Base-by-base conservation (phyloP, 2,329 filamentous ascomycete species). In the Achaetomium macrosporum region DNA sequence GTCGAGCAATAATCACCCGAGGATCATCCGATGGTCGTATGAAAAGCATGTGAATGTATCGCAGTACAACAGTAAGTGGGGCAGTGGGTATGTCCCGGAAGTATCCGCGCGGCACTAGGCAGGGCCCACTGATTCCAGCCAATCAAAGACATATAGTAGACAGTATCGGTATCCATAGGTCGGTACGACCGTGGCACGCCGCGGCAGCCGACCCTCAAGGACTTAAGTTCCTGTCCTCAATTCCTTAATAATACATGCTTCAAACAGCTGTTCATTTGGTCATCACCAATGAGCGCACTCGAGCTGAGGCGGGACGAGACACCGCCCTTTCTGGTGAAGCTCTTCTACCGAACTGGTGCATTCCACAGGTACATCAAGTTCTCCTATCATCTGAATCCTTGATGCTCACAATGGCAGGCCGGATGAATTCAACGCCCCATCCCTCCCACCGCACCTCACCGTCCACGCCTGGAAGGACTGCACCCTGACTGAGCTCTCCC, bases 391-490 rank as follows among this genome's bases (percentile, higher is more conserved):
- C 35, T 8, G 35, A 13, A 8, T n/a, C 12, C 10, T 9, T 4
- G 15, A 3, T 37, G 35, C 1, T 45, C 3, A 43, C 17, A 3
- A 35, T 16, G 10, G n/a, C 60, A 88, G 85, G 59, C 78, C 83
- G 33, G 82, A 87, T 55, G 87, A 92, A 60, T 90, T 93, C 67
- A 68, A 80, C 61, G 65, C 81, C 17, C 61, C 73, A 51, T 65
- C 73, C 47, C 77, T 88, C 19, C 82, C 85, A 47, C 73, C 84
- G 8, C 81, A 87, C 66, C 75, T 95, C 25, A 79, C 88, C 57
- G 84, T 96, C 63, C 91, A 96, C 75, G 91, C 90, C 53, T 95
- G 90, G 87, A 79, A 83, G 52, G 83, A 81, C 63, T 92, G 88
- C 71, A 90, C 87, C 2, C 78, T 97, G 20, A 76, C 79, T 59